Base-by-base conservation (phyloP, 371 early-diverging fungal species). In the Mucor saturninus region DNA sequence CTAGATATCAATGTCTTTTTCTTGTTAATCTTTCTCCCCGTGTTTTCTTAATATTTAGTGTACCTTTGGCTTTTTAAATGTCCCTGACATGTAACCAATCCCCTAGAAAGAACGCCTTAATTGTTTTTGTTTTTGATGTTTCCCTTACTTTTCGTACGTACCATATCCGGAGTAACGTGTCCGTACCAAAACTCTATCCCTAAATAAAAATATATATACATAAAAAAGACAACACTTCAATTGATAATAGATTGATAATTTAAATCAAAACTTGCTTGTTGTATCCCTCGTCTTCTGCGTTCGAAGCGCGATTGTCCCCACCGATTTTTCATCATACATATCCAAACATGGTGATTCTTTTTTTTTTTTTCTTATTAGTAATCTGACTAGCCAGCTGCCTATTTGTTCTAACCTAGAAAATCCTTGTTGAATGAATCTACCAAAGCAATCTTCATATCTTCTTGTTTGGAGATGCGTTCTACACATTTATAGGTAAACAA, bases 101-200 rank as follows among this genome's bases (percentile, higher is more conserved):
- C 83, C 85, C 83, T 84, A 57, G 21, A 38, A 46, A 21, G 32
- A 13, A 28, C 29, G 10, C 21, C 21, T 53, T 37, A 45, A 14
- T 35, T 57, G 13, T 8, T 2, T 13, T 42, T 37, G 10, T 28
- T 28, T 14, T 31, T 51, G 14, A 13, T 13, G 21, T 39, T 26
- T 53, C 39, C 37, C 14, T 5, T 15, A 53, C 35, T 35, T 5
- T 13, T 14, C 3, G 4, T n/a, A 2, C 8, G 45, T 75, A 87
- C 87, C 88, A 87, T 87, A 32, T 82, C 86, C 14, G 75, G 67
- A 3, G 88, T 86, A 2, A 80, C 76, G 65, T 84, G 86, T 2
- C 77, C 84, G 66, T 76, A 85, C 71, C 82, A 80, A 61, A 86
- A 80, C 35, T 87, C 88, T 4, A 76, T 60, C 45, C 75, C 77